Base-by-base conservation (phyloP, 495 filamentous ascomycete species). In the Monascus purpureus region DNA sequence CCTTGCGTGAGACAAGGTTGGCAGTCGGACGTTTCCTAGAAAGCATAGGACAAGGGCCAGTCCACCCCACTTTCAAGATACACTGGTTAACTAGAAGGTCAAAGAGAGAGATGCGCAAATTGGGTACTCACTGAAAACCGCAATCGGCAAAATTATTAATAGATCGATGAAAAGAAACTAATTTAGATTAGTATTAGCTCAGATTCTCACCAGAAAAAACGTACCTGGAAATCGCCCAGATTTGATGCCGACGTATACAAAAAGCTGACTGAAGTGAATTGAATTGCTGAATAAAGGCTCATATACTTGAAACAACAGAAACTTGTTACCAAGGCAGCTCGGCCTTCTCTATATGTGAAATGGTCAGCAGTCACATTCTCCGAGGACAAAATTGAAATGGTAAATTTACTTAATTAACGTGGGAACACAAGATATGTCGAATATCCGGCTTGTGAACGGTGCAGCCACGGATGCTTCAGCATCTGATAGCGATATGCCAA, bases 301-400 rank as follows among this genome's bases (percentile, higher is more conserved):
- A 99, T 99, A 53, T 86, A 99, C 55, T 99, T 99, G 63, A 99
- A 99, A 61, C 92, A 99, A 58, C 83, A 93, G 59, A 99, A 99
- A 50, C 87, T 95, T 17, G 92, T 99, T 5, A 95, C 87, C 12
- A 99, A 66, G 28, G 92, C 80, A 27, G 88, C 88, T 37, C 92
- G 76, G 3, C 92, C 92, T 64, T 99, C 92, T 16, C 82, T 82
- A 37, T 16, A 13, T 26, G n/a, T n/a, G n/a, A n/a, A 12, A 42
- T 3, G 30, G 13, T 47, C 11, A 45, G 29, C 29, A 18, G 12
- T 19, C 4, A 28, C 16, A 14, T 9, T 11, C 14, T 28, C 14
- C 31, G 15, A 28, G 14, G 13, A 29, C 11, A 28, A 20, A 22
- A 22, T 9, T 22, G 20, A 4, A 22, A 2, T 11, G 15, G 14